Base-by-base conservation (phyloP, 768 basidiomycete species). In the Galerina sulciceps region DNA sequence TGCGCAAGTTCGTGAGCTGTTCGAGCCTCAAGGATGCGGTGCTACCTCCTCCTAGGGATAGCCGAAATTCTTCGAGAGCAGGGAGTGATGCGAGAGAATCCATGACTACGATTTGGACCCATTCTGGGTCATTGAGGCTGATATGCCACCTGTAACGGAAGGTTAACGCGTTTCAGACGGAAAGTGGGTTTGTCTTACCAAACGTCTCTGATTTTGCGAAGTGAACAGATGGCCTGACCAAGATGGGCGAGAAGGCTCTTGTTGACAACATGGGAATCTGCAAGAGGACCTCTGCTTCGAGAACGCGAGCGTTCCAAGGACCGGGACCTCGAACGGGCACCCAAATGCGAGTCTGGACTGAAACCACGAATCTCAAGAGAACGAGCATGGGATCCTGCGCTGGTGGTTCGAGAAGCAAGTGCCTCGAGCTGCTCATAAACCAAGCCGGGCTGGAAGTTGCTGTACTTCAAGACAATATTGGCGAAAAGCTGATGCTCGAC, bases 391-490 rank as follows among this genome's bases (percentile, higher is more conserved):
- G 45, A 23, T 38, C 65, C 38, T 23, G 60, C 60, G 0, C 51
- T 49, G 3, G 62, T 66, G 10, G 57, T 47, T 13, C 65, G 59
- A 37, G 52, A 59, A 1, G 65, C 65, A 10, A 66, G 55, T 13
- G 65, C 62, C 41, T 66, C 65, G 2, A 66, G 55, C 46, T 66
- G 65, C 38, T 59, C 65, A 52, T 60, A 61, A 14, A 66, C 61
- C 37, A 66, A 46, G 6, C 64, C 65, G 5, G 65, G 65, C 42
- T 63, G 65, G 40, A 63, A 66, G 49, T 66, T 66, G 55, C 65
- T 66, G 58, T 66, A 66, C 37, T 66, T 66, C 38, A 66, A 43
- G 35, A 66, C 62, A 46, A 66, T 60, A 36, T 61, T 63, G 35
- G 62, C 17, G 48, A 66, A 66, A n/a, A 66, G 60, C 15, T 66